Evolutionary conservation across 139 green algal genomes (phyloP).

Genomic region (Chlorella sp.): DNA sequence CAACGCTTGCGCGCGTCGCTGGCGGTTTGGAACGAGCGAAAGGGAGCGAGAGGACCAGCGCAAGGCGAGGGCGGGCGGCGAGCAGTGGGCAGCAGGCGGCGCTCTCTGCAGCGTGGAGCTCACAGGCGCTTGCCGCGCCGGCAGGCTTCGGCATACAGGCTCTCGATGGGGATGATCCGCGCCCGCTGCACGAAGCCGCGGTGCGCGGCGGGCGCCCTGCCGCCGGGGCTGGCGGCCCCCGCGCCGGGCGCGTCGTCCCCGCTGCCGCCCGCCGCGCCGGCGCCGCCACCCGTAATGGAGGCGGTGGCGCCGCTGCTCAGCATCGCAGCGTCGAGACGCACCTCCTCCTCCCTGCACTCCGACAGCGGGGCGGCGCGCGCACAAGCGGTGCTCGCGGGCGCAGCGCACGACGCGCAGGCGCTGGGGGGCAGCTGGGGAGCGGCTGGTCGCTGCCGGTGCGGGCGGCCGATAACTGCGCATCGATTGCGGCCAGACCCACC

Average conservation of each 20-base stretch:
- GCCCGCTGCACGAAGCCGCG: slow-evolving; percentile 33
- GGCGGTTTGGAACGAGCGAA: no score
- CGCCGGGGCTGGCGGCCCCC: background rate
- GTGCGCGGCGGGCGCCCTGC: slow-evolving; percentile 24
- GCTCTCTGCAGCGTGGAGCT: no score
- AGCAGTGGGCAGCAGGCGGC: no score
- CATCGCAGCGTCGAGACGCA: slow-evolving; percentile 18
- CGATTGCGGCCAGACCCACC: no score
- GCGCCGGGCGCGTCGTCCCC: background rate
- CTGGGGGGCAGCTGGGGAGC: no score
- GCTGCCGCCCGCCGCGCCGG: background rate
- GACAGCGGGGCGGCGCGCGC: background rate
- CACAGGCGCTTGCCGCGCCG: slow-evolving; percentile 32
- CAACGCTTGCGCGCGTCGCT: no score
- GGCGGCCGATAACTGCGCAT: no score
- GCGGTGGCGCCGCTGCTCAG: background rate
- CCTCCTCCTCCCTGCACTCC: slow-evolving; percentile 25
- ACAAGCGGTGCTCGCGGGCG: background rate
- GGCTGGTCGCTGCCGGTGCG: no score
- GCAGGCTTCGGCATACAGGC: slow-evolving; percentile 27
- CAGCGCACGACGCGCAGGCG: no score
- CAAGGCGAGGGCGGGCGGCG: no score
- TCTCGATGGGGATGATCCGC: slow-evolving; percentile 28
- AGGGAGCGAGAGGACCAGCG: no score
- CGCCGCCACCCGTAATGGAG: no score